Conservation (phyloP, 805 yeast genomes). For the Candida xyloterini region DNA sequence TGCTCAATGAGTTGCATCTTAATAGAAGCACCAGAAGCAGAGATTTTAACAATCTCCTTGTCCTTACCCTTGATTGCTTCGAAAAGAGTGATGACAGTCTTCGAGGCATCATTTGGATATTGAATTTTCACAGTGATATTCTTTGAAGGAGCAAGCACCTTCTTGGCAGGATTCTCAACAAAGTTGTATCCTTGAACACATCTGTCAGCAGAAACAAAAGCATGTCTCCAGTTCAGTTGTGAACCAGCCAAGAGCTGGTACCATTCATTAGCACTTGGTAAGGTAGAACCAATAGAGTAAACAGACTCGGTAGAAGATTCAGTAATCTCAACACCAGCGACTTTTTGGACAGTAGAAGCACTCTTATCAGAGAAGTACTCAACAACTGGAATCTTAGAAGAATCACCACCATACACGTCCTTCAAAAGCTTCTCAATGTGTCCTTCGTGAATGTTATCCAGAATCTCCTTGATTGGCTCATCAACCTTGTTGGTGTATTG, state of each 20-base stretch:
- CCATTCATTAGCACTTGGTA: conserved; percentile 55
- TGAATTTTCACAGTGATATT: conserved; percentile 60
- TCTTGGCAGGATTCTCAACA: conserved; percentile 73
- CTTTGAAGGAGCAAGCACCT: conserved; percentile 72
- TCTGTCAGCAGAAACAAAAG: conserved; percentile 74
- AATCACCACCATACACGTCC: conserved; percentile 71
- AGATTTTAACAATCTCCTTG: conserved; percentile 64
- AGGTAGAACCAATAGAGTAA: conserved; percentile 38
- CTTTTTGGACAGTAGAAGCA: conserved; percentile 38
- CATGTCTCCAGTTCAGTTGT: conserved; percentile 82
- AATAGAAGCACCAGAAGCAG: conserved; percentile 52
- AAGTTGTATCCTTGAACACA: conserved; percentile 84
- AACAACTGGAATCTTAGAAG: conserved; percentile 73
- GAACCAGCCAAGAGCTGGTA: conserved; percentile 77
- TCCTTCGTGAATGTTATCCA: conserved; percentile 87
- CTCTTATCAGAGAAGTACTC: conserved; percentile 81
- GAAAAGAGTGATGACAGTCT: conserved; percentile 59
- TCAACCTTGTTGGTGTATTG: conserved; percentile 81
- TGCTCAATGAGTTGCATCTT: conserved; percentile 77
- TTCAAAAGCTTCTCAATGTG: conserved; percentile 69
- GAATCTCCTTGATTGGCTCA: conserved; percentile 88
- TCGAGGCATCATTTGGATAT: conserved; percentile 46
- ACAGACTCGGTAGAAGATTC: conserved; percentile 31
- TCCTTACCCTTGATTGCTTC: conserved; percentile 73
- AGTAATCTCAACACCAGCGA: conserved; percentile 38